Evolutionary conservation across 2,329 filamentous ascomycete species (phyloP), one percentile per base, ranked within the genome.

Genomic region (Xylaria sp.): DNA sequence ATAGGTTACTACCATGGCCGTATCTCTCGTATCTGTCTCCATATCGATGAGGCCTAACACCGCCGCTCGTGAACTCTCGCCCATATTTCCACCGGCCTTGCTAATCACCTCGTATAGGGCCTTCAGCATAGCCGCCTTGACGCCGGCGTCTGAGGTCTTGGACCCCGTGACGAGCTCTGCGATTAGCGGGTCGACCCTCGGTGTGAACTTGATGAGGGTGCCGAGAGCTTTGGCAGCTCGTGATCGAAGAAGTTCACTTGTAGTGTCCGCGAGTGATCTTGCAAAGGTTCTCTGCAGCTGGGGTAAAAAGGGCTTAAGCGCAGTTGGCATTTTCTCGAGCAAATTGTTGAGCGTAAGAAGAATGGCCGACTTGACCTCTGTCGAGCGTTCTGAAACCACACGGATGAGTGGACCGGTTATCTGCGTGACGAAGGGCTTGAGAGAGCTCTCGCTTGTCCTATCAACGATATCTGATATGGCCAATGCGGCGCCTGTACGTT

Each of bases 331-430:
- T 87, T 98, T 99, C 82, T 97, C 94, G 46, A 99, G 85, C 36
- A 99, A 84, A 75, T 97, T 97, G 84, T 98, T 98, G 73, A 99
- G 88, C 0, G 96, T 97, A 63, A 97, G 87, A 70, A 99, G 85
- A 79, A 99, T 97, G 51, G 96, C 96, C 69, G 93, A 92, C 83
- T 97, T 98, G 81, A 99, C 94, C 61, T 99, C 97, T 2, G 94
- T 94, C 2, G 96, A 97, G 71, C 95, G 90, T 80, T 99, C 96
- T 5, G 96, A 98, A 20, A 99, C 94, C 25, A 98, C 95, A 87
- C 96, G 93, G 80, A 99, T 99, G 63, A 99, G 88, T 25, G 97
- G 96, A 78, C 96, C 96, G 5, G 97, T 98, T 75, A 99, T 98
- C 78, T 98, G 94, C 36, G 95, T 98, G 69, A 99, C 96, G 77